phyloP scores from a whole-genome alignment of 2,329 filamentous ascomycete genomes.

The Botrytis squamosa region DNA sequence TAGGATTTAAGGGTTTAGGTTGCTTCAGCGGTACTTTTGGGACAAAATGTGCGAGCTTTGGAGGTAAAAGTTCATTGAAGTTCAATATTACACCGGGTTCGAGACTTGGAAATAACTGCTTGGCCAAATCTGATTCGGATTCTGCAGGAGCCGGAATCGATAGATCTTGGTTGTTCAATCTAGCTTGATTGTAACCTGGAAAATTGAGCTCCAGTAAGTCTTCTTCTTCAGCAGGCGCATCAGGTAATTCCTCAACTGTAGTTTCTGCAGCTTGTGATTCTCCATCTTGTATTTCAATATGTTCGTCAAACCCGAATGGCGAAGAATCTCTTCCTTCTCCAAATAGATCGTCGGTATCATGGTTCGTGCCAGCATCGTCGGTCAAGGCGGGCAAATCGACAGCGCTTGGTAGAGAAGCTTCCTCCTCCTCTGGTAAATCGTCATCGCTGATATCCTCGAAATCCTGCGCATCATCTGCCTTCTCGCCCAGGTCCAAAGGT shows the following conservation, averaged over 20 bases:
- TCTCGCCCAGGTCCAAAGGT: slow-evolving; percentile 65
- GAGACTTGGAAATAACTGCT: slow-evolving; percentile 79
- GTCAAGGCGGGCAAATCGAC: slow-evolving; percentile 39
- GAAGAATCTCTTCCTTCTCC: slow-evolving; percentile 51
- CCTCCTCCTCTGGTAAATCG: slow-evolving; percentile 80
- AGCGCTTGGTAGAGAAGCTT: slow-evolving; percentile 38
- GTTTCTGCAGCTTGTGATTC: slow-evolving; percentile 22
- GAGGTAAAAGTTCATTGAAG: slow-evolving; percentile 80
- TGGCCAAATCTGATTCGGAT: slow-evolving; percentile 72
- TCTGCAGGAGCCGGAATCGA: slow-evolving; percentile 68
- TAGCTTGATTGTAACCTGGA: slow-evolving; percentile 38
- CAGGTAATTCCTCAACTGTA: slow-evolving; percentile 28
- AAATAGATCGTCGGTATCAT: slow-evolving; percentile 65
- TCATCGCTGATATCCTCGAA: slow-evolving; percentile 91
- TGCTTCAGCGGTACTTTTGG: slow-evolving; percentile 77
- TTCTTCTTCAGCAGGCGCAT: slow-evolving; percentile 29
- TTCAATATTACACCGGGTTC: slow-evolving; percentile 70
- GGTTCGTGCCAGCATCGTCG: slow-evolving; percentile 59
- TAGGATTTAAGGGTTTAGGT: slow-evolving; percentile 78
- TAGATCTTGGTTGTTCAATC: slow-evolving; percentile 54
- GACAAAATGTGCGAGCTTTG: slow-evolving; percentile 73
- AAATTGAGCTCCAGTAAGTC: slow-evolving; percentile 47
- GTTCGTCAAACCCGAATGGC: slow-evolving; percentile 32
- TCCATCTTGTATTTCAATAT: slow-evolving; percentile 27
- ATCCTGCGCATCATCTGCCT: slow-evolving; percentile 89